A percentile compares a stretch with the other conserved stretches of the same genome.
Evolutionary conservation across 1,139 yeast species (phyloP).

Genomic region (Diutina rugosa): DNA sequence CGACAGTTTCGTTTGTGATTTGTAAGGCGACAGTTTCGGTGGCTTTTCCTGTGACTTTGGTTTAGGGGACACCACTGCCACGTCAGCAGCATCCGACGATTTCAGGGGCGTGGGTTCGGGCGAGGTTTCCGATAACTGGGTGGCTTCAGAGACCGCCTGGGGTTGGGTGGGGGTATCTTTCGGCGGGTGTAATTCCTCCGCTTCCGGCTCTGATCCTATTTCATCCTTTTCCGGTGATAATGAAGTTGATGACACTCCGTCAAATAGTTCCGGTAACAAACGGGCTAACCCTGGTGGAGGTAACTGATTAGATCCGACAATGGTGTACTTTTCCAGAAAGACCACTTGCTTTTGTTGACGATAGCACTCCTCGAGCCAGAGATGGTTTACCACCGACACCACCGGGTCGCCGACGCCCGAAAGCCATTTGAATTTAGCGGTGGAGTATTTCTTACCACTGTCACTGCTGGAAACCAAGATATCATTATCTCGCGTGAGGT

Average conservation of each 20-base stretch:
- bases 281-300: background rate
- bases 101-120: background rate
- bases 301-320: background rate
- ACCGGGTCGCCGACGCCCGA: constrained; percentile 4
- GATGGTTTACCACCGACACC: constrained; percentile 53
- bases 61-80: background rate
- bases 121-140: background rate
- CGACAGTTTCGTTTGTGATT: background rate
- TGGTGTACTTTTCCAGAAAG: background rate
- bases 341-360: constrained; percentile 36
- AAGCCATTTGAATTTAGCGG: constrained; percentile 53
- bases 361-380: constrained; percentile 84
- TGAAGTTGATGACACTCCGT: background rate
- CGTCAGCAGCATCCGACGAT: background rate
- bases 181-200: background rate
- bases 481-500: constrained; percentile 54
- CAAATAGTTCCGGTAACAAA: background rate
- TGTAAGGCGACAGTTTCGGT: background rate
- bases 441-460: constrained; percentile 60
- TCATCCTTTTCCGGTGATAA: background rate
- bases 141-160: background rate
- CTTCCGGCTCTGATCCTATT: background rate
- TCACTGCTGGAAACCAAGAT: constrained; percentile 60
- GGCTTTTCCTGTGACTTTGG: background rate
- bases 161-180: background rate